Base-by-base conservation (phyloP, 2,329 filamentous ascomycete genomes). In the Fusarium continuum region DNA sequence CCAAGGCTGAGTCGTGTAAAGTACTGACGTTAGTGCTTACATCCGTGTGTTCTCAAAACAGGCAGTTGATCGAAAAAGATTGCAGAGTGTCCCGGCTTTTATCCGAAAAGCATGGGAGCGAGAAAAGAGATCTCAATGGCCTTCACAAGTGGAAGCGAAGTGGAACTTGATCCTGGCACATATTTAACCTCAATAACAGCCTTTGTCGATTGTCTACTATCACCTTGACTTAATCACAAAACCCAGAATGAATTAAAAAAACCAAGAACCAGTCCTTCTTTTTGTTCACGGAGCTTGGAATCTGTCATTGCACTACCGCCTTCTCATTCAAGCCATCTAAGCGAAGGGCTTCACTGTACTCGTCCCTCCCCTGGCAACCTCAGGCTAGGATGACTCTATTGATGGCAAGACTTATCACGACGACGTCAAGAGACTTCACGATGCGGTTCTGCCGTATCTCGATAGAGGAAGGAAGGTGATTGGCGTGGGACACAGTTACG, bases 221-320 rank as follows among this genome's bases (percentile, higher is more conserved):
- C 6, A 4, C 6, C 3, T 8, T 10, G 2, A 4, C 3, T 16
- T 13, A 8, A 7, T 14, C 6, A 9, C 0, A 13, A 5, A 5
- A 3, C 5, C 1, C 2, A n/a, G 7, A 4, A 64, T 64, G 60
- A 7, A 28, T 0, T 5, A 28, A 5, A 16, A 46, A 8, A 10
- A 26, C 6, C 43, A 65, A 10, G 35, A 61, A 6, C 59, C 55
- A 8, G 32, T 61, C 1, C 9, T 68, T 4, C 40, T 67, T 3
- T 11, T 68, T 2, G 35, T 58, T 2, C 62, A 64, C 11, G 65
- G 65, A n/a, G 62, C 62, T 4, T 67, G 62, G 65, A 58, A 68
- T 13, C 55, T 31, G 3, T 58, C 65, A 3, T 8, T 56, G 13
- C 65, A 68, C 8, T 68, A 61, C n/a, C 49, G 39, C 2, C 10